Evolutionary conservation across 495 filamentous ascomycete genomes (phyloP).

Genomic region (Podospora pseudopauciseta): DNA sequence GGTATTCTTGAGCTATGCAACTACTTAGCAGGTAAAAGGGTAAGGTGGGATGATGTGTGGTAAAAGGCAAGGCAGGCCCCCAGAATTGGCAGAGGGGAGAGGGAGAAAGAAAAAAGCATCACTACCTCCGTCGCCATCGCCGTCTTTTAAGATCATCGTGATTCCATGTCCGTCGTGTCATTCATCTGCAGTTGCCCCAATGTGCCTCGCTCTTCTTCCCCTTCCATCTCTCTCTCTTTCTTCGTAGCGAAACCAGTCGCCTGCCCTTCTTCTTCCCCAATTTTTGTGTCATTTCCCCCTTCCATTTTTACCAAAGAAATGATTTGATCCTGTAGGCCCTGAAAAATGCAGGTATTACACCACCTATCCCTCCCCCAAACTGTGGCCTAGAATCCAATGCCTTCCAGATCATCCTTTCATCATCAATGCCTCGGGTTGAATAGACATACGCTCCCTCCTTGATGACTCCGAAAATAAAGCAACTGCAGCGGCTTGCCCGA

Average conservation of each 20-base stretch:
- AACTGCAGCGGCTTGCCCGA: conserved; percentile 4
- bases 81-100: not conserved
- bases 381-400: not conserved
- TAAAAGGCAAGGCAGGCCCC: not conserved
- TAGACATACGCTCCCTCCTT: not conserved
- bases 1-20: not conserved
- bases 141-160: not conserved
- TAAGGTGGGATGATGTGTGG: not conserved
- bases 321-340: not conserved
- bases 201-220: not conserved
- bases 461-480: not conserved
- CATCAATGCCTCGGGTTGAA: conserved; percentile 5
- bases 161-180: not conserved
- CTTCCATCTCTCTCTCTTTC: not conserved
- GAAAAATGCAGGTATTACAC: not conserved
- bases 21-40: not conserved
- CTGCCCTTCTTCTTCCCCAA: not conserved
- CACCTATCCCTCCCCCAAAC: not conserved
- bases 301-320: not conserved
- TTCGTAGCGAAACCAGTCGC: not conserved
- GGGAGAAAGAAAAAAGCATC: not conserved
- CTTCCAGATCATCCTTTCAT: not conserved
- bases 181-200: not conserved
- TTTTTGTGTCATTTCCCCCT: not conserved
- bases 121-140: not conserved